Conservation (phyloP, 2,329 filamentous ascomycete species). For the Xylaria sp. region DNA sequence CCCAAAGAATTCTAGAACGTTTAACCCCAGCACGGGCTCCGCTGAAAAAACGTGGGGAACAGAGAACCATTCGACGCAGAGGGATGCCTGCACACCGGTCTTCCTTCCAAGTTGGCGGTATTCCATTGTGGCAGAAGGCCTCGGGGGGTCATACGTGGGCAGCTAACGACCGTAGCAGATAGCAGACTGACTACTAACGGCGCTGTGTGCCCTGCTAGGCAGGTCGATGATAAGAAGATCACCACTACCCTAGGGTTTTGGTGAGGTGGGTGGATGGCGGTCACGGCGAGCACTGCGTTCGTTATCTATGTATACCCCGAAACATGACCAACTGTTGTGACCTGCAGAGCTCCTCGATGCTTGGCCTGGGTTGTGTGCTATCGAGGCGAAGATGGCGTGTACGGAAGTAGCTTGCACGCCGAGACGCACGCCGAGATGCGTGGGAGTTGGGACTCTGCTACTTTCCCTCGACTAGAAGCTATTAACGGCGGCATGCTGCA, state of each 20-base stretch:
- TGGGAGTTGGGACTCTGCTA: slow-evolving; percentile 3
- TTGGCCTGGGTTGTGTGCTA: background rate
- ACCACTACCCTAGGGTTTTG: slow-evolving; percentile 17
- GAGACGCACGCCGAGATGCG: slow-evolving; percentile 23
- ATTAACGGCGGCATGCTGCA: background rate
- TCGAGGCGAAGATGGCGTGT: background rate
- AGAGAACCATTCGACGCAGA: slow-evolving; percentile 22
- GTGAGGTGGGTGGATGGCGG: slow-evolving; percentile 19
- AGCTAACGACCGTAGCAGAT: slow-evolving; percentile 24
- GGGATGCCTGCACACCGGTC: slow-evolving; percentile 31
- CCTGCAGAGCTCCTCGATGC: slow-evolving; percentile 17
- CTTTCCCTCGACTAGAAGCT: background rate
- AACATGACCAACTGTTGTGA: slow-evolving; percentile 18
- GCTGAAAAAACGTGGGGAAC: slow-evolving; percentile 40
- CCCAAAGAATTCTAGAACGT: slow-evolving; percentile 38
- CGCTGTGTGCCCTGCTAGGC: slow-evolving; percentile 26
- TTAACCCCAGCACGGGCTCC: slow-evolving; percentile 33
- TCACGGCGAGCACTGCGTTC: slow-evolving; percentile 16
- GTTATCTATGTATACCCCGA: slow-evolving; percentile 22
- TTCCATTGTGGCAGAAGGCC: slow-evolving; percentile 16
- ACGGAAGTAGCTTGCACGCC: slow-evolving; percentile 5
- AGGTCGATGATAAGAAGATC: slow-evolving; percentile 28
- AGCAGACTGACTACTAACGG: slow-evolving; percentile 22
- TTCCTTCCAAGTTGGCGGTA: slow-evolving; percentile 21
- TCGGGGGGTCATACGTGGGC: slow-evolving; percentile 26